A percentile compares a stretch with the other conserved stretches of the same genome.
phyloP scores from a whole-genome alignment of 495 filamentous ascomycete species.

The Neurospora sp. region DNA sequence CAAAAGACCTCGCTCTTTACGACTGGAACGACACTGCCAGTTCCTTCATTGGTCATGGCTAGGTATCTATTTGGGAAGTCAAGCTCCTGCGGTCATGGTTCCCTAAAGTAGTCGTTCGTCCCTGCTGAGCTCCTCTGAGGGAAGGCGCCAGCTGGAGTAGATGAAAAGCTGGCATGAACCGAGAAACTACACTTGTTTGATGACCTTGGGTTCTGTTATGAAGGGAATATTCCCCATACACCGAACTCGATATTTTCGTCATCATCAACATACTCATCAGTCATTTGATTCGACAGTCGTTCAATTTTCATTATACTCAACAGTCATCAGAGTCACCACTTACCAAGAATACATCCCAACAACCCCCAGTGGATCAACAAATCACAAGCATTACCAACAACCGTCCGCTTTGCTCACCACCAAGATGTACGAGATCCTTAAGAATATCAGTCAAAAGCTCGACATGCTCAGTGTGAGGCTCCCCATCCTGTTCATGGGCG shows the following conservation, averaged over 20 bases:
- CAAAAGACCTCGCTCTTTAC: background rate
- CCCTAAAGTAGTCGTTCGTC: background rate
- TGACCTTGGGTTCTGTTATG: background rate
- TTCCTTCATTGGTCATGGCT: background rate
- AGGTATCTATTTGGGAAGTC: background rate
- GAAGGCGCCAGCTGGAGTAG: background rate
- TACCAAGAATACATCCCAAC: background rate
- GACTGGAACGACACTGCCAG: background rate
- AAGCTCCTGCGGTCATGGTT: background rate
- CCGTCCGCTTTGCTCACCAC: background rate
- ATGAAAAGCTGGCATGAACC: background rate
- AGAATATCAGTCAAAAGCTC: background rate
- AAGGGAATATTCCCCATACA: background rate
- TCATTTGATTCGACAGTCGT: background rate
- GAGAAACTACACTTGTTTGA: background rate
- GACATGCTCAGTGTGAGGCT: background rate
- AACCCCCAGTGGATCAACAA: background rate
- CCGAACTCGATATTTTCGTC: background rate
- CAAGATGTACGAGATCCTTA: background rate
- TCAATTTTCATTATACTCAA: background rate
- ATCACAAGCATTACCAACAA: background rate
- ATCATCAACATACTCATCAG: background rate
- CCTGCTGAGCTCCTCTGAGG: background rate
- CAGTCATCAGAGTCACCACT: background rate
- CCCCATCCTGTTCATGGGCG: background rate